Base-by-base conservation (phyloP, 2,329 filamentous ascomycete genomes). In the Verticillium isaacii region DNA sequence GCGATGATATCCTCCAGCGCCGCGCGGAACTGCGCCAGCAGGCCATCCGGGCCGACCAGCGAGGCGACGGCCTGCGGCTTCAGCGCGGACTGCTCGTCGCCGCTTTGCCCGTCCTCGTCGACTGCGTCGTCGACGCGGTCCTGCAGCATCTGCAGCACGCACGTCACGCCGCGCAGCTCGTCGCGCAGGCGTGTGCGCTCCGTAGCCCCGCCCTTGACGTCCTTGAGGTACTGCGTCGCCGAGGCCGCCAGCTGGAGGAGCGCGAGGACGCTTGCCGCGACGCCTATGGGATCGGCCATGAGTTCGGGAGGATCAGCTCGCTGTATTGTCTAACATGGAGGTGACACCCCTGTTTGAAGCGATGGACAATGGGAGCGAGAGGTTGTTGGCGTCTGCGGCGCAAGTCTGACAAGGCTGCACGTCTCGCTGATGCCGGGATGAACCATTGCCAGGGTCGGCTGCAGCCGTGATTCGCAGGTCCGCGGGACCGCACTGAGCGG, bases 201-300 rank as follows among this genome's bases (percentile, higher is more conserved):
- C 19, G n/a, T 23, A 1, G 19, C 36, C 19, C 58, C 58, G 11
- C 50, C 37, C 23, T 59, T 59, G 17, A 59, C 58, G 50, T 59
- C 58, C 25, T 52, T 52, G 37, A 59, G 58, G 34, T 59, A 59
- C 25, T 59, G 19, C 5, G 58, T 52, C 25, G 58, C 58, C 29
- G 25, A n/a, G 12, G 58, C 23, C 32, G 39, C 19, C 29, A 59
- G 19, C 41, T 54, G 19, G 17, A 59, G 23, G 5, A 59, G 29
- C n/a, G 58, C 58, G 25, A 54, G 25, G 2, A 59, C 12, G 39
- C 58, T 50, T 3, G 58, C 34, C 5, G 37, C 39, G 39, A 59
- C 34, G 19, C 58, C 50, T 7, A 59, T 57, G 32, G 34, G 34
- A 2, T 36, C 34, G 14, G 34, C 34, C 34, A 36, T 36, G 34